Percentiles rank a stretch among this genome's conserved stretches.
Evolutionary conservation across 495 filamentous ascomycete genomes (phyloP).

Genomic region (Cercophora sp.): DNA sequence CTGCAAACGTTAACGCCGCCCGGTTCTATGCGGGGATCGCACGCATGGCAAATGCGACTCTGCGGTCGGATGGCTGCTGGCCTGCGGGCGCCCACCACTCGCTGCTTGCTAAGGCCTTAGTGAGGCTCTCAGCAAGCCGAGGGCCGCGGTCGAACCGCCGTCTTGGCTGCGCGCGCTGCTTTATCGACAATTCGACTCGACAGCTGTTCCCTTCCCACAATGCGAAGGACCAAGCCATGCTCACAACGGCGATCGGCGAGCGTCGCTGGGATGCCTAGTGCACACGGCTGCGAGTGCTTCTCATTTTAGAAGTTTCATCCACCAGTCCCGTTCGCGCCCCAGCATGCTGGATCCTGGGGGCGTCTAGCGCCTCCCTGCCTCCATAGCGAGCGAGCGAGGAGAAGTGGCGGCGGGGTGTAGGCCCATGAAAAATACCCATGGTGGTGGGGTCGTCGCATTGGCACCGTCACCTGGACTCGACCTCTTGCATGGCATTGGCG

Average conservation of each 20-base stretch:
- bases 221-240: too few species aligned
- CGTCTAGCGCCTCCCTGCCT: too few species aligned
- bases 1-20: conserved; percentile 8
- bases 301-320: too few species aligned
- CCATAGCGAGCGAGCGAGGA: not conserved
- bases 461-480: not conserved
- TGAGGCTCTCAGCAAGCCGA: conserved; percentile 1
- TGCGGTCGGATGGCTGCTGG: not conserved
- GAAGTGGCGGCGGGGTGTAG: not conserved
- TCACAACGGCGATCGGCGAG: too few species aligned
- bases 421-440: not conserved
- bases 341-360: too few species aligned
- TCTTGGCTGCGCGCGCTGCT: conserved; percentile 5
- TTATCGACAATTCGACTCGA: not conserved
- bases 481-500: conserved; percentile 5
- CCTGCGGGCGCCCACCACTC: not conserved
- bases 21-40: conserved; percentile 3
- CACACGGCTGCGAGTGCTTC: too few species aligned
- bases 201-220: too few species aligned
- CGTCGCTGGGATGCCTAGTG: too few species aligned
- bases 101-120: conserved; percentile 15
- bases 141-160: conserved; percentile 5
- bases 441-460: conserved; percentile 11
- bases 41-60: conserved; percentile 12
- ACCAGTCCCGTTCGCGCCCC: too few species aligned